These are phyloP conservation scores for Hypoxylon subgilvum DNA, from an alignment of 495 filamentous ascomycete species.

Conservation along the genomic window DNA sequence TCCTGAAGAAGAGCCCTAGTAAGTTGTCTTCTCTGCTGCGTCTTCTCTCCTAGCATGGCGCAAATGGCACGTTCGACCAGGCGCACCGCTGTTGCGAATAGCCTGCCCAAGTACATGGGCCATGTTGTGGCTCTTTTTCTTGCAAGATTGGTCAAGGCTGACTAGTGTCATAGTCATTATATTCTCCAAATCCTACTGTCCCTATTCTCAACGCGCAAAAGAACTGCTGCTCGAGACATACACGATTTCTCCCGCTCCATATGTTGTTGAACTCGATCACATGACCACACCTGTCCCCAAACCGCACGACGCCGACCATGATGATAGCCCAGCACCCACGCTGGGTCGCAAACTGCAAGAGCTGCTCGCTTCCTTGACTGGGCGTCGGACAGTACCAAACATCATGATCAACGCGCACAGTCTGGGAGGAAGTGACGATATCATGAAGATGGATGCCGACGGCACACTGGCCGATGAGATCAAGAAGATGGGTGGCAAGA, in stretches of 20 bases:
- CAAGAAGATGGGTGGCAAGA: conserved; percentile 72
- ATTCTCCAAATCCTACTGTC: conserved; percentile 94
- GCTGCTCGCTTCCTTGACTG: conserved; percentile 71
- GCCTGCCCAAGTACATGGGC: too few species aligned
- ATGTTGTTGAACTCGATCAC: conserved; percentile 92
- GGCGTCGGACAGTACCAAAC: conserved; percentile 87
- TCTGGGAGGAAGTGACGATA: conserved; percentile 89
- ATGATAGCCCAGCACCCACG: too few species aligned
- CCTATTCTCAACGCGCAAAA: conserved; percentile 82
- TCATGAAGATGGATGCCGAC: conserved; percentile 72
- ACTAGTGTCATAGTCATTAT: conserved; percentile 73
- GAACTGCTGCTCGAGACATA: conserved; percentile 80
- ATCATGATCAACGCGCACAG: conserved; percentile 84
- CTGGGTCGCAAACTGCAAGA: conserved; percentile 74
- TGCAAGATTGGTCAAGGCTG: too few species aligned
- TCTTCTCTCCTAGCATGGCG: too few species aligned
- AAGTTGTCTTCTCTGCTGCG: too few species aligned
- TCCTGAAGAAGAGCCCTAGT: too few species aligned
- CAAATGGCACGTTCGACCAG: too few species aligned
- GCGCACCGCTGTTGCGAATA: too few species aligned
- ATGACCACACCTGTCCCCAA: too few species aligned
- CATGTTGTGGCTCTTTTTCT: too few species aligned
- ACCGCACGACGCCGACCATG: too few species aligned
- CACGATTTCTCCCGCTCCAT: conserved; percentile 78
- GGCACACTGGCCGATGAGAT: conserved; percentile 75